Percentiles rank a stretch among this genome's conserved stretches.
These are phyloP conservation scores for Candida vaughaniae DNA, from an alignment of 805 yeast genomes.

Conservation along the genomic window DNA sequence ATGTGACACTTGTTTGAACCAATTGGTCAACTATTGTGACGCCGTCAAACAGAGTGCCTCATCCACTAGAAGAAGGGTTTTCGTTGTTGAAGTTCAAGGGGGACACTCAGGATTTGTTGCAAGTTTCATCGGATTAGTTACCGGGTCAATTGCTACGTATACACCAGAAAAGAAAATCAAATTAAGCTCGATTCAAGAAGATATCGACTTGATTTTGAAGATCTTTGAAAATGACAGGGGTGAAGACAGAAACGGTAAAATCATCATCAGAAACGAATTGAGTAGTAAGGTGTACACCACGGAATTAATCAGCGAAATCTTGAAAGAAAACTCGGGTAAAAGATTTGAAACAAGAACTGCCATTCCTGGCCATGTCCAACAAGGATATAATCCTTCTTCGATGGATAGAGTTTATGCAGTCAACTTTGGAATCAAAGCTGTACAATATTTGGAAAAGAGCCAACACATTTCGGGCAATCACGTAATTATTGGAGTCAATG, in stretches of 20 bases:
- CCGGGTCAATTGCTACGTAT: conserved; percentile 73
- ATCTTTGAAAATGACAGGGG: conserved; percentile 64
- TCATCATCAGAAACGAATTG: conserved; percentile 64
- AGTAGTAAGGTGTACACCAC: conserved; percentile 69
- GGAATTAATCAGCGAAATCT: conserved; percentile 67
- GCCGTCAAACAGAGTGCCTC: conserved; percentile 78
- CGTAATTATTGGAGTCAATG: conserved; percentile 70
- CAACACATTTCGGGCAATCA: conserved; percentile 18
- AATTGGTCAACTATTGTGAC: conserved; percentile 71
- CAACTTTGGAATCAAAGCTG: conserved; percentile 67
- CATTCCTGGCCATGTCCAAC: conserved; percentile 85
- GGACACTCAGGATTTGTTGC: conserved; percentile 83
- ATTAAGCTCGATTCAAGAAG: conserved; percentile 60
- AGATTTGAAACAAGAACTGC: conserved; percentile 78
- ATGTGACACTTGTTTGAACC: conserved; percentile 71
- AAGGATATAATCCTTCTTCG: conserved; percentile 75
- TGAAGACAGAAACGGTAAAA: conserved; percentile 64
- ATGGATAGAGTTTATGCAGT: conserved; percentile 77
- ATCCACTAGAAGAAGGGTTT: conserved; percentile 73
- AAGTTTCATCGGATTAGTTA: conserved; percentile 61
- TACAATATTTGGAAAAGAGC: conserved; percentile 61
- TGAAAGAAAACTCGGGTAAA: conserved; percentile 60
- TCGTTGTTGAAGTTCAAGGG: conserved; percentile 83
- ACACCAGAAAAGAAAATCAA: conserved; percentile 72
- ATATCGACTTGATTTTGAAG: conserved; percentile 58